Conservation (phyloP, 2,329 filamentous ascomycete species). For the Colletotrichum horii region DNA sequence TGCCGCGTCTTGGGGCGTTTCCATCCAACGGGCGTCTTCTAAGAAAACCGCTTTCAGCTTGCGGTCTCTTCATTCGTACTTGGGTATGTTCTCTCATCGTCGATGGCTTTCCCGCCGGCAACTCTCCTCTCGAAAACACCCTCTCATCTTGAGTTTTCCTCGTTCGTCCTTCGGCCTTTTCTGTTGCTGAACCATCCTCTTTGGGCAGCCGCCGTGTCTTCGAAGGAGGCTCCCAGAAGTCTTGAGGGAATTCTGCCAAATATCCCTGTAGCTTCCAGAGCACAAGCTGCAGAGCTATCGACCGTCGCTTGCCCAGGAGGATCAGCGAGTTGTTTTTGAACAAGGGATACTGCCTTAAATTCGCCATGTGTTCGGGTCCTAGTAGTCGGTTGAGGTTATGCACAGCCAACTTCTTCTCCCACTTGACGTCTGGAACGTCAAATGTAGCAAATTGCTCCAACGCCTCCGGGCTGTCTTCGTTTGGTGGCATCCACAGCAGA, state of each 20-base stretch:
- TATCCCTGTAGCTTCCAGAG: constrained; percentile 68
- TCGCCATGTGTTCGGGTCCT: constrained; percentile 48
- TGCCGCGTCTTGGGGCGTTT: neutral
- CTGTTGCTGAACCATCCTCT: neutral
- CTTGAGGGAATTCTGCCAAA: constrained; percentile 28
- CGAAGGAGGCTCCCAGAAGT: neutral
- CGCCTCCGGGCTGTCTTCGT: neutral
- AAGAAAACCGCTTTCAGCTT: neutral
- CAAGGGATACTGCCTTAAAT: constrained; percentile 31
- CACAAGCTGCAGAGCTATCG: constrained; percentile 50
- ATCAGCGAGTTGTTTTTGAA: constrained; percentile 35
- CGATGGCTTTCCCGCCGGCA: neutral
- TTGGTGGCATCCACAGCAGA: constrained; percentile 43
- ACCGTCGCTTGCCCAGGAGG: constrained; percentile 42
- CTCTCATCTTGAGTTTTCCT: neutral
- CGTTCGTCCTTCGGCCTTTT: neutral
- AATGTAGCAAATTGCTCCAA: constrained; percentile 27
- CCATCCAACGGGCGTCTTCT: neutral
- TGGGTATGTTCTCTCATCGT: neutral
- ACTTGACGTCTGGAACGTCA: constrained; percentile 38
- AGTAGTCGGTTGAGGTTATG: constrained; percentile 59
- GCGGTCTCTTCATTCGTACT: neutral
- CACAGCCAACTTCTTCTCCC: constrained; percentile 48
- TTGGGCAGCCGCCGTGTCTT: neutral
- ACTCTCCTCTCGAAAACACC: neutral